Evolutionary conservation across 805 yeast species (phyloP), one percentile per base, ranked within the genome.

Genomic region (Jamesozyma jinghongensis): DNA sequence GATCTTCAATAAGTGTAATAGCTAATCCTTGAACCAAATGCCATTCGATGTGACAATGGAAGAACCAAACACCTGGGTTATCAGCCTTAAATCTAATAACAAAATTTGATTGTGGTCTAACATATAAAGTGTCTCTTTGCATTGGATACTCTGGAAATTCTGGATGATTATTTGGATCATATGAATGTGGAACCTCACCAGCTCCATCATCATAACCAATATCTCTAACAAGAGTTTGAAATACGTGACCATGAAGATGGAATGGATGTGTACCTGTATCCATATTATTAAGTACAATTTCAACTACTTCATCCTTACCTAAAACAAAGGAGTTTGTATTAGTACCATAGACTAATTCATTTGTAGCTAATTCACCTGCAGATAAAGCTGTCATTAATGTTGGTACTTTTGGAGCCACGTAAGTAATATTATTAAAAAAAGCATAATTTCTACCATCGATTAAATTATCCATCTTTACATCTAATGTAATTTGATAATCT

Each of bases 1-100:
- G 98, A 41, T 86, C 95, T 67, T 90, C 98, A 40, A 90, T 67
- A 34, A 92, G 67, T 10, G 72, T 69, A 41, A 87, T 53, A 11
- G 94, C 94, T 54, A 90, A 74, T 57, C 98, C 98, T 70, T 92
- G 97, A 56, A 79, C 74, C 71, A 90, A 74, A 69, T 92, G 98
- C 98, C 98, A 90, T 63, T 92, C 97, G 56, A 92, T 83, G 63
- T 90, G 98, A 67, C 98, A 90, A 69, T 90, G 98, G 94, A 92
- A 92, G 63, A 80, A 76, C 98, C 97, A 90, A 34, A 88, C 88
- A 69, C 98, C 98, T 26, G 97, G 98, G 63, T 92, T 92, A 61
- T 83, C 80, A 40, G 97, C 94, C 57, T 74, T 76, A 72, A 87
- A 90, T 60, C 97, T 76, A 47, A 90, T 57, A 26, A 85, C 88